Evolutionary conservation across 495 filamentous ascomycete species (phyloP).

Genomic region (Schizothecium vesticola): DNA sequence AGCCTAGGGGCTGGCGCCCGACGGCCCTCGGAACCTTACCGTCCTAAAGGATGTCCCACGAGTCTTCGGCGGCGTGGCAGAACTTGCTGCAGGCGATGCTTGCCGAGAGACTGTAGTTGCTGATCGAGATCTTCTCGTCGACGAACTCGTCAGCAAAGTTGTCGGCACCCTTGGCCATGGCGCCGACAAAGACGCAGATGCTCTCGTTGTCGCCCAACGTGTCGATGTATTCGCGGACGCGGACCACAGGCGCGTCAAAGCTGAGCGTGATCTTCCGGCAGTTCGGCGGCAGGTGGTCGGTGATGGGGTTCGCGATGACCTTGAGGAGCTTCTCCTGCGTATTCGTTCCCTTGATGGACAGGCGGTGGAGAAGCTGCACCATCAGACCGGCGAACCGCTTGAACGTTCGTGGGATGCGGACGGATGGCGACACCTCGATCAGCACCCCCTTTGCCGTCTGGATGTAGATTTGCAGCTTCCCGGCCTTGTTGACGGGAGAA

Average conservation of each 20-base stretch:
- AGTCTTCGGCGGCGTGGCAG: slow-evolving; percentile 95
- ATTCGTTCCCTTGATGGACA: slow-evolving; percentile 91
- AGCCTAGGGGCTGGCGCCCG: not conserved
- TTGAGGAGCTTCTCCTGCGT: slow-evolving; percentile 96
- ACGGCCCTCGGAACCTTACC: not conserved
- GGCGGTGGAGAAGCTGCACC: slow-evolving; percentile 96
- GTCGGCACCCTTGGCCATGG: slow-evolving; percentile 95
- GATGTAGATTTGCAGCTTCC: slow-evolving; percentile 95
- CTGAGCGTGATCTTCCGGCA: slow-evolving; percentile 96
- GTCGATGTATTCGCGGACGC: slow-evolving; percentile 82
- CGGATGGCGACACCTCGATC: slow-evolving; percentile 94
- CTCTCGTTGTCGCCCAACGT: slow-evolving; percentile 75
- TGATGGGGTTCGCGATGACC: slow-evolving; percentile 96
- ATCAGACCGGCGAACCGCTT: slow-evolving; percentile 98
- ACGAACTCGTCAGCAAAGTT: slow-evolving; percentile 93
- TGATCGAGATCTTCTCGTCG: slow-evolving; percentile 96
- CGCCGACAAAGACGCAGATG: slow-evolving; percentile 94
- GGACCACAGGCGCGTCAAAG: slow-evolving; percentile 82
- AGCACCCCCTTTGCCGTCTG: slow-evolving; percentile 94
- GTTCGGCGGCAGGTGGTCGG: slow-evolving; percentile 91
- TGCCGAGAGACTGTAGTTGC: slow-evolving; percentile 93
- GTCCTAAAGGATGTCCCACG: slow-evolving; percentile 80
- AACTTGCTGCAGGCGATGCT: slow-evolving; percentile 99
- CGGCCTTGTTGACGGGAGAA: slow-evolving; percentile 97
- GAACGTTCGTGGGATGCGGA: slow-evolving; percentile 95